Evolutionary conservation across 306 rosid genomes (phyloP), one percentile per base, ranked within the genome.

Genomic region (Corylus americana): DNA sequence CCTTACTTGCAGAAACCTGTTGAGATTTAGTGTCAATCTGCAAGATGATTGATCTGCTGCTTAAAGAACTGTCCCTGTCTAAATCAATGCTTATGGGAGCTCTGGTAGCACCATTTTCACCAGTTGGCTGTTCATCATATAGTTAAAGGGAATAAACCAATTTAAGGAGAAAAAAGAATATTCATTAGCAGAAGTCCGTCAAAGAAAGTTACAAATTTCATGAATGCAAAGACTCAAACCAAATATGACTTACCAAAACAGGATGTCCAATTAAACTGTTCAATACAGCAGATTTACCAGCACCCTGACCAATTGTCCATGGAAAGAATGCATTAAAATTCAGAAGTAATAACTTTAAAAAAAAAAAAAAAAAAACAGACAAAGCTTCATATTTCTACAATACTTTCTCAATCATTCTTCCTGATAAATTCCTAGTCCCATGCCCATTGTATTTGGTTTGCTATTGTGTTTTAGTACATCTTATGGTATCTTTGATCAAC

Each of bases 231-330:
- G 16, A 76, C 22, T 57, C 71, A 74, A 67, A 79, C 84, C 37
- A 80, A 35, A 72, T 42, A 42, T 42, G 45, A 42, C 93, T 91
- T 79, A 92, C 98, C 95, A 94, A 78, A 80, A 94, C 91, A 35
- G 98, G 98, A 89, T 94, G 98, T 75, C 98, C 98, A 71, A 92
- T 90, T 81, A 94, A 87, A 87, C 97, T 94, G 89, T 94, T 94
- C 84, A 94, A 78, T 27, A 91, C 96, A 35, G 98, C 98, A 50
- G 98, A 95, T 74, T 95, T 95, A 63, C 98, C 98, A 73, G 98
- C 95, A 77, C 98, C 98, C 98, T 95, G 68, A 25, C 35, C 70
- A 86, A 79, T 63, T 4, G 71, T 71, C 80, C 45, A 42, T 42
- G 8, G 45, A 42, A 42, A 42, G 45, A 42, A 42, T 42, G 7